These are phyloP conservation scores for Madurella fahalii DNA, from an alignment of 2,329 filamentous ascomycete genomes.

Conservation along the genomic window DNA sequence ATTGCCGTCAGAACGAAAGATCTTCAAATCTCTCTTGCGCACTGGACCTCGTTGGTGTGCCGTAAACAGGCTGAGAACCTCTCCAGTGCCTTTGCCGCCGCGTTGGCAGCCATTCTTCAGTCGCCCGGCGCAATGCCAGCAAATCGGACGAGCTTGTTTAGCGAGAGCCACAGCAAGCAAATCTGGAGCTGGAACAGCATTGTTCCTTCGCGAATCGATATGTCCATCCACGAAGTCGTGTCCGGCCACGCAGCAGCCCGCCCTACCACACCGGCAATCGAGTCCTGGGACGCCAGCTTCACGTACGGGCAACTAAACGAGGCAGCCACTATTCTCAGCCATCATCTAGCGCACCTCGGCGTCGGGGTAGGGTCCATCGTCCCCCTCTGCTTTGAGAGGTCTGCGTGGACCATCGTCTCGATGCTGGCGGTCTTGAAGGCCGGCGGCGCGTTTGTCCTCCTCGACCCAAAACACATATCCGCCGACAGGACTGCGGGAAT, in stretches of 20 bases:
- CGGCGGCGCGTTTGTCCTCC: constrained; percentile 26
- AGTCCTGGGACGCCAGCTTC: background rate
- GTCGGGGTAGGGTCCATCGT: constrained; percentile 17
- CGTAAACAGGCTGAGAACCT: no score
- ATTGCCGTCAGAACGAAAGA: no score
- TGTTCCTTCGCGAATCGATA: background rate
- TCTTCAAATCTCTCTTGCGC: no score
- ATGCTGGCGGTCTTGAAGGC: constrained; percentile 24
- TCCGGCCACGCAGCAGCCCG: constrained; percentile 5
- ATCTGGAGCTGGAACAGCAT: no score
- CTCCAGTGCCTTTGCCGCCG: no score
- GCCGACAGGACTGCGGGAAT: no score
- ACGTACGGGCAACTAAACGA: constrained; percentile 17
- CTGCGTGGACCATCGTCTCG: constrained; percentile 16
- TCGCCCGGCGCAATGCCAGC: no score
- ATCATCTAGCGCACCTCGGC: constrained; percentile 9
- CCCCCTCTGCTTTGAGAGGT: constrained; percentile 24
- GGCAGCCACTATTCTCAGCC: constrained; percentile 9
- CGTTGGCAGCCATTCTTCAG: no score
- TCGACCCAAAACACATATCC: constrained; percentile 20
- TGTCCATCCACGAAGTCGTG: constrained; percentile 13
- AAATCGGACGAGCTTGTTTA: no score
- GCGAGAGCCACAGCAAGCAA: no score
- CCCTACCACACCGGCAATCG: no score
- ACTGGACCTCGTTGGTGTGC: no score